Percentiles rank a stretch among this genome's conserved stretches.
Evolutionary conservation across 2,329 filamentous ascomycete species (phyloP).

Genomic region (Nemania bipapillata): DNA sequence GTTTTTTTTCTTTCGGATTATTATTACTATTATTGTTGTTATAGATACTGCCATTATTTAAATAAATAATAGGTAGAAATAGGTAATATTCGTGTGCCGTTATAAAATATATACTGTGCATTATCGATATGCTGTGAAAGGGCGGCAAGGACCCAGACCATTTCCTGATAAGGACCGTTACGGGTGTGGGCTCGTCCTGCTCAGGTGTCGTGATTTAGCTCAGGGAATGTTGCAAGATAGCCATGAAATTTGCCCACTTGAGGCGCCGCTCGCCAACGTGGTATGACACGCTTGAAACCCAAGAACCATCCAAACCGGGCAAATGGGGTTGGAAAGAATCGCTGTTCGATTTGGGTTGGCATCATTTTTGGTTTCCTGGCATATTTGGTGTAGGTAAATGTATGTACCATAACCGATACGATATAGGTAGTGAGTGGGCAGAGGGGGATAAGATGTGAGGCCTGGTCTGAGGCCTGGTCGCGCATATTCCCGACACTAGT

Average conservation of each 20-base stretch:
- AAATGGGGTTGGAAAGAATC: slow-evolving; percentile 2
- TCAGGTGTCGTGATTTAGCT: slow-evolving; percentile 1
- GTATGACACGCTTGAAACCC: not conserved
- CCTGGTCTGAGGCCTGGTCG: not conserved
- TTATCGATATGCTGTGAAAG: not conserved
- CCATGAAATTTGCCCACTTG: slow-evolving; percentile 8
- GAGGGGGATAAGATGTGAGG: slow-evolving; percentile 4
- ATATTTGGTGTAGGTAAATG: slow-evolving; percentile 1
- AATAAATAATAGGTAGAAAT: not conserved
- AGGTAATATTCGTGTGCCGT: slow-evolving; percentile 19
- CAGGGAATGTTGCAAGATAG: not conserved
- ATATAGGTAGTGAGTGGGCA: not conserved
- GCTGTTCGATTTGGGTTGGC: slow-evolving; percentile 8
- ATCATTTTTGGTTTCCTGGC: slow-evolving; percentile 6
- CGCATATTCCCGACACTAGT: not conserved
- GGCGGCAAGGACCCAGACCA: too few relatives aligned
- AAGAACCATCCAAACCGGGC: slow-evolving; percentile 3
- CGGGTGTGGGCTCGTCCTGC: not conserved
- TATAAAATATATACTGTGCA: slow-evolving; percentile 16
- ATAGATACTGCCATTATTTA: not conserved
- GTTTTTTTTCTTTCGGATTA: not conserved
- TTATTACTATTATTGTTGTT: not conserved
- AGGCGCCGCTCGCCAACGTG: not conserved
- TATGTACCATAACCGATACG: not conserved
- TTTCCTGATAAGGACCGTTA: too few relatives aligned